Base-by-base conservation (phyloP, 2,329 filamentous ascomycete species). In the Xylariaceae sp. region DNA sequence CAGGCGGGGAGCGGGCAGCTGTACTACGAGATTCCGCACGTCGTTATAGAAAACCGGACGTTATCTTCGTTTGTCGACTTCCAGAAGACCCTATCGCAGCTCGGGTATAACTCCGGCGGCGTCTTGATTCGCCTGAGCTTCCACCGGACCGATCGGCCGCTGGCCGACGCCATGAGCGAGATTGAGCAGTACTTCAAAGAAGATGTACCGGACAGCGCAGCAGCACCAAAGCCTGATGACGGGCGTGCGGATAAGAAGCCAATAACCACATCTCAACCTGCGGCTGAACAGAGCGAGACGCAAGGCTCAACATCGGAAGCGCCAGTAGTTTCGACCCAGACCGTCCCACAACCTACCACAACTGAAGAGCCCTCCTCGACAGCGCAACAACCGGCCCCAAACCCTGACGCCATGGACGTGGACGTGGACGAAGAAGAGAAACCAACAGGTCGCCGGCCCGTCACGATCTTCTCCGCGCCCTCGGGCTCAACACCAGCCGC, bases 41-140 rank as follows among this genome's bases (percentile, higher is more conserved):
- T 97, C 38, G 83, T 89, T 48, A 76, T 95, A 47, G 83, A 94
- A 74, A 86, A 84, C 8, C 75, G 86, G 53, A 86, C 90, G 51
- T 64, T 95, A 12, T 74, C 81, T 3, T 80, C 76, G 0, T 86
- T 97, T 53, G 70, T 71, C 13, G 89, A 94, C 54, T 73, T 97
- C 41, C 88, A 96, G 60, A 94, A 94, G 70, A 89, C 87, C 1
- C 64, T 98, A 31, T 81, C 81, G 4, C 87, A 95, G 59, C 67
- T 97, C 13, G 92, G 92, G 0, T 83, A 94, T 54, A 94, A 89
- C 57, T 83, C 78, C 33, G 90, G 92, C 5, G 90, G 76, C 55
- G 81, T 86, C 4, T 66, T 95, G 39, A 72, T 98, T 38, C 76
- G 86, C 41, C 65, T 98, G 43, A 79, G 72, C 23, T 97, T 90